These are phyloP conservation scores for Kodamaea neixiangensis DNA, from an alignment of 805 yeast species.

Conservation along the genomic window DNA sequence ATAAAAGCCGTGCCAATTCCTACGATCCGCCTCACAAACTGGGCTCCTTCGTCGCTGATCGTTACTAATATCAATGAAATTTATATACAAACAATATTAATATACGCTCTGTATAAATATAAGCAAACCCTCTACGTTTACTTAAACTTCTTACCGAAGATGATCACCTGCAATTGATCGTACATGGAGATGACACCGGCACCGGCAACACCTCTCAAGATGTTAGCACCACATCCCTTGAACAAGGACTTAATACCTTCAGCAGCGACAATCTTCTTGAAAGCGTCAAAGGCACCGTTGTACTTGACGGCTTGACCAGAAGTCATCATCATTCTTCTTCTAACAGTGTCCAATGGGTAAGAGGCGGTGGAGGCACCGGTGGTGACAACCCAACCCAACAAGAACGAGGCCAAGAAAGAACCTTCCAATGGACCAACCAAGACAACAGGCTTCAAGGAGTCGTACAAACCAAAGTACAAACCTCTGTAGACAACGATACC, in stretches of 20 bases:
- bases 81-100: constrained; percentile 11
- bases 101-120: constrained; percentile 5
- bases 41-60: not conserved
- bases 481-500: constrained; percentile 99
- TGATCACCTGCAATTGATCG: constrained; percentile 93
- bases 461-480: constrained; percentile 97
- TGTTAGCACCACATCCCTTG: constrained; percentile 99
- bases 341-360: constrained; percentile 98
- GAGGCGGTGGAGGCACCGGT: constrained; percentile 98
- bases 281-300: constrained; percentile 92
- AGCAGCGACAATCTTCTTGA: constrained; percentile 88
- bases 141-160: constrained; percentile 95
- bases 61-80: constrained; percentile 8
- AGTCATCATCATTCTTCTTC: constrained; percentile 99
- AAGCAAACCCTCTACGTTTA: constrained; percentile 27
- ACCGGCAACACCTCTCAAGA: constrained; percentile 99
- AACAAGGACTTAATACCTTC: constrained; percentile 92
- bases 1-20: too few relatives aligned
- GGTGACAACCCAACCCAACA: constrained; percentile 96
- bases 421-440: constrained; percentile 94
- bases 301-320: constrained; percentile 98
- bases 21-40: too few relatives aligned
- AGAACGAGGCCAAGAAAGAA: constrained; percentile 92
- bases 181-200: constrained; percentile 98
- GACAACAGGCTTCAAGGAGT: constrained; percentile 93